These are phyloP conservation scores for Fraxinus anomala DNA, from an alignment of 257 asterid genomes.

Conservation along the genomic window DNA sequence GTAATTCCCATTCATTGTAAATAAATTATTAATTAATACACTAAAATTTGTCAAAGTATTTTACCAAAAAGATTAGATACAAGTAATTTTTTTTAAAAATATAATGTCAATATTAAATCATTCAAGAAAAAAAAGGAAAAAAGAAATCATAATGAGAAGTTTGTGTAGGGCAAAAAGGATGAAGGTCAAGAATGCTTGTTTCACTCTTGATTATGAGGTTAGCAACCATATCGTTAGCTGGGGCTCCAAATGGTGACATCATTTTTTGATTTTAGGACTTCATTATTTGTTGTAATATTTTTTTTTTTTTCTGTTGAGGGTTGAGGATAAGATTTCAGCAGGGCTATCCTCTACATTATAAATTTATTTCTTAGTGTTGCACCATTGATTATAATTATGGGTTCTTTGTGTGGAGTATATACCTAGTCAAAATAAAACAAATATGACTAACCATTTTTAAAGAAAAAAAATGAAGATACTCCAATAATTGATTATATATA, in stretches of 20 bases:
- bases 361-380: too few species aligned
- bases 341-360: not conserved
- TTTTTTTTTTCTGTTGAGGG: not conserved
- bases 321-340: not conserved
- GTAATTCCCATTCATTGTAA: too few species aligned
- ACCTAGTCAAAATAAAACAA: not conserved
- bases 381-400: too few species aligned
- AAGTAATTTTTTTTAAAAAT: too few species aligned
- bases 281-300: not conserved
- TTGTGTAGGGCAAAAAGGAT: too few species aligned
- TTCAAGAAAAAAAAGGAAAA: too few species aligned
- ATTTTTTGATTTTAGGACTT: not conserved
- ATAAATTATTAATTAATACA: too few species aligned
- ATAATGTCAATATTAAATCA: too few species aligned
- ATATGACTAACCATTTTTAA: not conserved
- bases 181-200: not conserved
- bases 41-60: too few species aligned
- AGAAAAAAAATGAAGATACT: not conserved
- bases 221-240: not conserved
- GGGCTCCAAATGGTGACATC: not conserved
- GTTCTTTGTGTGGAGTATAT: not conserved
- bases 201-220: not conserved
- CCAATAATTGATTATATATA: not conserved
- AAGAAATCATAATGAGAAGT: too few species aligned
- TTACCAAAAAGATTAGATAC: too few species aligned